Evolutionary conservation across 148 eudicot species (phyloP), one percentile per base, ranked within the genome.

Genomic region (Spergularia marina): DNA sequence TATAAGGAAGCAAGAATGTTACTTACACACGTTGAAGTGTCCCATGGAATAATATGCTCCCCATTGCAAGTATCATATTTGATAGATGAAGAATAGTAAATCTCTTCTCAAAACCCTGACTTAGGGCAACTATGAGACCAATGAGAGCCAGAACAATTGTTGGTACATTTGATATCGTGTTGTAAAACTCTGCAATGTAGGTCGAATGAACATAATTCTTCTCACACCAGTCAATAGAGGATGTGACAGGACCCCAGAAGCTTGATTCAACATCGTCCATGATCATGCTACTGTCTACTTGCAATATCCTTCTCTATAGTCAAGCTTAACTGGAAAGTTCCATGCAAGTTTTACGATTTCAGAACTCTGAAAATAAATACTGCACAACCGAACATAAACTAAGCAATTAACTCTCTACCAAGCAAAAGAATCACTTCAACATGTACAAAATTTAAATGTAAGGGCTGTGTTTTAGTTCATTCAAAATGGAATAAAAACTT

Each of bases 101-200:
- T 69, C 92, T 87, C 86, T 87, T 89, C 67, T 89, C 92, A 83
- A 86, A 89, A 21, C 82, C 87, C 68, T 85, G 92, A 58, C 84
- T 76, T 47, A 87, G 73, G 41, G 88, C 83, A 78, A 80, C 81
- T 74, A 87, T 71, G 14, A 89, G 86, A 58, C 90, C 92, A 79
- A 84, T 74, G 57, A 87, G 66, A 55, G 90, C 87, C 87, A 89
- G 70, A 47, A 83, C 53, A 49, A 87, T 82, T 82, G 87, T 76
- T 18, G 89, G 92, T 47, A 85, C 74, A 62, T 87, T 89, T 20
- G 87, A 89, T 51, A 85, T 74, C 40, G 90, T 89, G 83, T 85
- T 89, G 82, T 64, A 89, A 71, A 86, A 82, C 70, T 86, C 92
- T 55, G 88, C 89, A 83, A 86, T 67, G 70, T 81, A 85, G 21